Evolutionary conservation across 768 basidiomycete species (phyloP).

Genomic region (Suillus plorans): DNA sequence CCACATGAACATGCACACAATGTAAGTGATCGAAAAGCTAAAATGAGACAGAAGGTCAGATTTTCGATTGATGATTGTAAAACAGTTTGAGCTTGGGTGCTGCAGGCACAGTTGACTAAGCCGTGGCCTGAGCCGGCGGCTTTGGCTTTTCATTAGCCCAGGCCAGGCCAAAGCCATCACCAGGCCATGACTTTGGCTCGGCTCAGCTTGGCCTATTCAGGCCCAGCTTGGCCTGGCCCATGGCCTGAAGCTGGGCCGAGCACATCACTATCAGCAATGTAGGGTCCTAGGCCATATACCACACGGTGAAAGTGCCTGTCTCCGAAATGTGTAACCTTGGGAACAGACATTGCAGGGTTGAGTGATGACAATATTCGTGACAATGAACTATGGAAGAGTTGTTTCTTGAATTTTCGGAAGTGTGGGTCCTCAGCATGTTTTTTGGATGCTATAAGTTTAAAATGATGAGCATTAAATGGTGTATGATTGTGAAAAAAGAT

Average conservation of each 20-base stretch:
- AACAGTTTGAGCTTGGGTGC: not conserved
- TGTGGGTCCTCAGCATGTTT: slow-evolving; percentile 14
- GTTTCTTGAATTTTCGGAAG: slow-evolving; percentile 29
- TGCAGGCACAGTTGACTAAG: not conserved
- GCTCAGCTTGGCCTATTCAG: not conserved
- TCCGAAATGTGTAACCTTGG: slow-evolving; percentile 13
- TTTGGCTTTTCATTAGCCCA: no score
- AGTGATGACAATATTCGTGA: slow-evolving; percentile 24
- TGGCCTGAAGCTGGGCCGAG: no score
- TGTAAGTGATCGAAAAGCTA: not conserved
- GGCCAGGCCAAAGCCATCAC: no score
- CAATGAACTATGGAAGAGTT: slow-evolving; percentile 33
- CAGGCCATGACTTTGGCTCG: not conserved
- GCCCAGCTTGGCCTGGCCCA: no score
- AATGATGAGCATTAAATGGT: not conserved
- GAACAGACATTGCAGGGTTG: slow-evolving; percentile 25
- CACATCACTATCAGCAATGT: slow-evolving; percentile 32
- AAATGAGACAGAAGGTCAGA: not conserved
- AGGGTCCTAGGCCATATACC: slow-evolving; percentile 36
- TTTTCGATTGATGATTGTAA: not conserved
- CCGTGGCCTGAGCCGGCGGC: not conserved
- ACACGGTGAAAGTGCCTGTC: slow-evolving; percentile 31
- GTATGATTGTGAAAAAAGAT: not conserved
- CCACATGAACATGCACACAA: not conserved
- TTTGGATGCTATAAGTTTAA: slow-evolving; percentile 10